Evolutionary conservation across 805 yeast species (phyloP).

Genomic region (Maudiozyma barnettii): DNA sequence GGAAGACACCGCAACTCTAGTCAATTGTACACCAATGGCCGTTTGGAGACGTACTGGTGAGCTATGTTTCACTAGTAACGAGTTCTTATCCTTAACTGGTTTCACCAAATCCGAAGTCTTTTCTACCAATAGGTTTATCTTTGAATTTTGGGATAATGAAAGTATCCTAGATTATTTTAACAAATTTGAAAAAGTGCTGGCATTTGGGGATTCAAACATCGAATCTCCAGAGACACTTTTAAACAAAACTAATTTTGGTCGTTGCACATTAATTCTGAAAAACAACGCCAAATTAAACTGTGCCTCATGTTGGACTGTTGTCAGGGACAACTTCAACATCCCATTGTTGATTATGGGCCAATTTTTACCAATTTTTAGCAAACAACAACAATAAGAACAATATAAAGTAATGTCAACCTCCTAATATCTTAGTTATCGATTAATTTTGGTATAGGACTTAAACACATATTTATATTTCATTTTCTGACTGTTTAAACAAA

Average conservation of each 20-base stretch:
- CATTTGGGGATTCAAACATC: constrained; percentile 35
- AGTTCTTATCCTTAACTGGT: constrained; percentile 61
- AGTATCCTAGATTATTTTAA: constrained; percentile 64
- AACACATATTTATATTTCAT: too few species aligned
- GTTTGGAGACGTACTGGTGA: constrained; percentile 86
- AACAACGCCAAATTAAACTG: constrained; percentile 42
- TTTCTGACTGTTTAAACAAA: background rate
- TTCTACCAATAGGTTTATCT: constrained; percentile 55
- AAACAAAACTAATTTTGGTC: constrained; percentile 18
- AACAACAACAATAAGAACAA: background rate
- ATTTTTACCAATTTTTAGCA: constrained; percentile 41
- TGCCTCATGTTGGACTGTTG: constrained; percentile 78
- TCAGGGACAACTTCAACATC: constrained; percentile 72
- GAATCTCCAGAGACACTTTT: background rate
- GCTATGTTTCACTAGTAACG: constrained; percentile 68
- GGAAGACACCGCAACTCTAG: constrained; percentile 37
- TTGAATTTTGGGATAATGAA: constrained; percentile 76
- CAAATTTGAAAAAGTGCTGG: constrained; percentile 52
- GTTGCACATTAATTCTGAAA: constrained; percentile 33
- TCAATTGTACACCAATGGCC: constrained; percentile 66
- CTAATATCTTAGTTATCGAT: background rate
- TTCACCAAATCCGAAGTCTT: constrained; percentile 49
- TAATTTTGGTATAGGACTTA: too few species aligned
- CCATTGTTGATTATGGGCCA: constrained; percentile 82
- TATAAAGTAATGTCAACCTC: constrained; percentile 1